These are phyloP conservation scores for Malassezia yamatoensis DNA, from an alignment of 1,284 basidiomycete genomes.

Conservation along the genomic window DNA sequence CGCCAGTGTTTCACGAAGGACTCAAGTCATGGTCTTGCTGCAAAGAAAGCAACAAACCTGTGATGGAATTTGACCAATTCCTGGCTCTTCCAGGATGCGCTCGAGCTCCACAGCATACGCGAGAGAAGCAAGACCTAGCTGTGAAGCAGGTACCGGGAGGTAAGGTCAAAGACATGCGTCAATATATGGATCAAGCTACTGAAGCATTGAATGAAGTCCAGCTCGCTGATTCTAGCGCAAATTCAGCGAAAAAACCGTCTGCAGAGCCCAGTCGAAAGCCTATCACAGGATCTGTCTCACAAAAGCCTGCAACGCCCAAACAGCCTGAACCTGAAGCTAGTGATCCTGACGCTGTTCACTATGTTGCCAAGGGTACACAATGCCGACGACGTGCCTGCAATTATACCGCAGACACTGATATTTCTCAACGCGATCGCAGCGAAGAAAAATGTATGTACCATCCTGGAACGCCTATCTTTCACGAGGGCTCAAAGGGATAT, in stretches of 20 bases:
- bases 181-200: background rate
- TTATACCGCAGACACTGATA: constrained; percentile 1
- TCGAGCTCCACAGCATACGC: constrained; percentile 24
- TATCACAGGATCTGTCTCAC: background rate
- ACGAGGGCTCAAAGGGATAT: constrained; percentile 47
- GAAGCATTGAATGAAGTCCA: background rate
- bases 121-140: constrained; percentile 27
- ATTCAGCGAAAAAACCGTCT: background rate
- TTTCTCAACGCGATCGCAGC: constrained; percentile 11
- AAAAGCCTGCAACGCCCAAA: background rate
- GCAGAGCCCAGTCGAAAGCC: background rate
- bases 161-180: background rate
- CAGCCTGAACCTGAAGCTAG: constrained; percentile 7
- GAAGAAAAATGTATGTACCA: constrained; percentile 37
- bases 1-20: constrained; percentile 46
- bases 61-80: constrained; percentile 47
- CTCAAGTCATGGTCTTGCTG: constrained; percentile 48
- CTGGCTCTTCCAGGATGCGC: constrained; percentile 37
- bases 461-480: constrained; percentile 42
- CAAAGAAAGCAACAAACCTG: constrained; percentile 43
- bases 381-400: constrained; percentile 13
- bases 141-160: constrained; percentile 1
- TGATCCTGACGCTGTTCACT: constrained; percentile 1
- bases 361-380: background rate
- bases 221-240: background rate